Evolutionary conservation across 192 early-diverging fungal species (phyloP).

Genomic region (Coemansia brasiliensis): DNA sequence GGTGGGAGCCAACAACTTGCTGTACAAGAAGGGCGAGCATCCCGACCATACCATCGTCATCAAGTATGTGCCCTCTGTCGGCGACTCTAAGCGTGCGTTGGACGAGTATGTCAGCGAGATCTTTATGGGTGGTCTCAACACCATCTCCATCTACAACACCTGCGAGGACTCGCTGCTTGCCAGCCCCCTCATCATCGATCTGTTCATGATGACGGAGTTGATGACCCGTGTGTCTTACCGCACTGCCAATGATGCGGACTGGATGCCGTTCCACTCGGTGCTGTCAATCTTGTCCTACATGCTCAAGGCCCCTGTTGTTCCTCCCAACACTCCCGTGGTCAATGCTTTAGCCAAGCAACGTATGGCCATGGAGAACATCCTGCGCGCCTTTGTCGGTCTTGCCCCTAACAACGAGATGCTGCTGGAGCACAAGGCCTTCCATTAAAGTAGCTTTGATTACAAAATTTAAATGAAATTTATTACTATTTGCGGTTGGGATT

Average conservation of each 20-base stretch:
- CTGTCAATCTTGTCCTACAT: constrained; percentile 90
- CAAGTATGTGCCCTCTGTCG: constrained; percentile 97
- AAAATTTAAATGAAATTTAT: too few species aligned
- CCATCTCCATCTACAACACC: constrained; percentile 97
- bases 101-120: constrained; percentile 99
- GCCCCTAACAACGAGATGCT: constrained; percentile 96
- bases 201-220: constrained; percentile 93
- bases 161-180: constrained; percentile 99
- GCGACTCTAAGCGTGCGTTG: constrained; percentile 96
- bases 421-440: constrained; percentile 83
- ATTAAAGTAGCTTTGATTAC: constrained; percentile 24
- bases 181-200: constrained; percentile 94
- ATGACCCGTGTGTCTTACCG: constrained; percentile 95
- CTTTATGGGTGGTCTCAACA: constrained; percentile 97
- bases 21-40: constrained; percentile 81
- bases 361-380: constrained; percentile 95
- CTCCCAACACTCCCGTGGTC: constrained; percentile 90
- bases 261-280: constrained; percentile 89
- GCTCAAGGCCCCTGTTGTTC: constrained; percentile 98
- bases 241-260: constrained; percentile 55
- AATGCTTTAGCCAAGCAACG: constrained; percentile 96
- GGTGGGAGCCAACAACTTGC: constrained; percentile 90
- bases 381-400: constrained; percentile 94
- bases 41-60: constrained; percentile 93
- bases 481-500: constrained; percentile 40